phyloP scores from a whole-genome alignment of 345 rosid species.

The Brassica rapa region DNA sequence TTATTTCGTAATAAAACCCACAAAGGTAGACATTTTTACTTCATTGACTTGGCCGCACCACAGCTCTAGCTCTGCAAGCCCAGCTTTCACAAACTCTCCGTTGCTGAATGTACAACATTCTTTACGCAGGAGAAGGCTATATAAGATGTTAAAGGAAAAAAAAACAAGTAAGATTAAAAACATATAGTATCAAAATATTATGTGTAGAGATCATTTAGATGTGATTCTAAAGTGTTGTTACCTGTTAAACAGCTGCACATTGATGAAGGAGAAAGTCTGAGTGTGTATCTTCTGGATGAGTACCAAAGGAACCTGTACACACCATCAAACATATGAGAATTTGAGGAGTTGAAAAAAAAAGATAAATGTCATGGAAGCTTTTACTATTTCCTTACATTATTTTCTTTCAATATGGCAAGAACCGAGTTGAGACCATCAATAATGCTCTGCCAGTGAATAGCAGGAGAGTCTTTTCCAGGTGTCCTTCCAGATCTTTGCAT shows the following conservation, averaged over 20 bases:
- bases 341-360: conserved; percentile 2
- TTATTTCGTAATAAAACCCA: not conserved
- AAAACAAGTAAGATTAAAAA: conserved; percentile 8
- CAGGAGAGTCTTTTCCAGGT: conserved; percentile 81
- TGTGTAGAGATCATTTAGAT: not conserved
- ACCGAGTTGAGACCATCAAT: conserved; percentile 83
- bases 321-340: conserved; percentile 31
- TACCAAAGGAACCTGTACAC: conserved; percentile 82
- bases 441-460: conserved; percentile 95
- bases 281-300: conserved; percentile 92
- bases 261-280: conserved; percentile 93
- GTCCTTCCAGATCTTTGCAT: conserved; percentile 80
- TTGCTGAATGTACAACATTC: conserved; percentile 99
- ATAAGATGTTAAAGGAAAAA: conserved; percentile 24
- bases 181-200: not conserved
- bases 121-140: conserved; percentile 90
- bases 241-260: conserved; percentile 95
- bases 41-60: conserved; percentile 98
- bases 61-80: conserved; percentile 95
- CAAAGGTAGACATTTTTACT: conserved; percentile 49
- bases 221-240: conserved; percentile 28
- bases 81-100: conserved; percentile 94
- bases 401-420: conserved; percentile 79
- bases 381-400: conserved; percentile 58
- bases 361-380: not conserved